phyloP scores from a whole-genome alignment of 768 basidiomycete species.

The Crucibulum laeve region DNA sequence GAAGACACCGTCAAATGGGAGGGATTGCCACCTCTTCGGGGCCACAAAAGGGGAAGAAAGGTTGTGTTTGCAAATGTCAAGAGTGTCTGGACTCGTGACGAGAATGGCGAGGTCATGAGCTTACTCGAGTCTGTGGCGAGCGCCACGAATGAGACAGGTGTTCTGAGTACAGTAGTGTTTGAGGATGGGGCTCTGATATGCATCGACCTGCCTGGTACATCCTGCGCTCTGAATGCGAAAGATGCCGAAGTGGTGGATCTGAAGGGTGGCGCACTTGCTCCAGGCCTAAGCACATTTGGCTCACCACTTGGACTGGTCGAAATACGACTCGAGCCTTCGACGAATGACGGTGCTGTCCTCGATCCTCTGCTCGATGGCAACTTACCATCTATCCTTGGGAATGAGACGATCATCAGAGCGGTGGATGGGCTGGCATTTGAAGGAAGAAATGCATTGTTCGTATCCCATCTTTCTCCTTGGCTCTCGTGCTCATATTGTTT shows the following conservation, averaged over 20 bases:
- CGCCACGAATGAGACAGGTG: too few species aligned
- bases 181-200: slow-evolving; percentile 54
- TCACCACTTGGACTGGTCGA: slow-evolving; percentile 63
- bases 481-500: background rate
- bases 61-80: slow-evolving; percentile 55
- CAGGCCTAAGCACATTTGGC: slow-evolving; percentile 65
- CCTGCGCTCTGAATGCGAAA: background rate
- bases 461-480: slow-evolving; percentile 12
- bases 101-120: slow-evolving; percentile 10
- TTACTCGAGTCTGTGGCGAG: too few species aligned
- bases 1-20: slow-evolving; percentile 51
- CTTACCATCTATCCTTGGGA: slow-evolving; percentile 37
- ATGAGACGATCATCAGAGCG: slow-evolving; percentile 47
- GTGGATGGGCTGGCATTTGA: slow-evolving; percentile 60
- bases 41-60: slow-evolving; percentile 22
- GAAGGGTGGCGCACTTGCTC: slow-evolving; percentile 55
- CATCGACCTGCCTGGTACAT: slow-evolving; percentile 8
- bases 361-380: slow-evolving; percentile 39
- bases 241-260: slow-evolving; percentile 41
- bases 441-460: slow-evolving; percentile 47
- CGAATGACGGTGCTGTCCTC: slow-evolving; percentile 58
- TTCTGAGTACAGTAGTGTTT: too few species aligned
- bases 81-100: slow-evolving; percentile 22
- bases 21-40: slow-evolving; percentile 65
- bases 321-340: slow-evolving; percentile 60